phyloP scores from a whole-genome alignment of 768 basidiomycete species.

The Termitomyces sp. region DNA sequence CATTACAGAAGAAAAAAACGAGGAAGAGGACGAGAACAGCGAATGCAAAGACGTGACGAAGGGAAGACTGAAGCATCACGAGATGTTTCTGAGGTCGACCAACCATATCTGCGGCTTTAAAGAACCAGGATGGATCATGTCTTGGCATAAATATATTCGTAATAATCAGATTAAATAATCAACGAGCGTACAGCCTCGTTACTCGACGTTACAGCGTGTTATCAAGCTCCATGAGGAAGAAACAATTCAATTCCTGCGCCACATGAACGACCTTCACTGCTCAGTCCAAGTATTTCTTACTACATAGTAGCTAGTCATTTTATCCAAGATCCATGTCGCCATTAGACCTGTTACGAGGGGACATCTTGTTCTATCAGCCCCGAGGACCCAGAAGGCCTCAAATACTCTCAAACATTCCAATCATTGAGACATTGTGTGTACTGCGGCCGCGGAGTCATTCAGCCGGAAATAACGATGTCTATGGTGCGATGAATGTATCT shows the following conservation, averaged over 20 bases:
- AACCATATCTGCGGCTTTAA: slow-evolving; percentile 1
- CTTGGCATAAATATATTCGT: neutral
- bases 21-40: slow-evolving; percentile 35
- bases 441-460: neutral
- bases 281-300: neutral
- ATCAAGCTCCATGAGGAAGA: neutral
- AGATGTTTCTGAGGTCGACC: slow-evolving; percentile 11
- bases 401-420: neutral
- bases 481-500: neutral
- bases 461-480: neutral
- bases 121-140: neutral
- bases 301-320: neutral
- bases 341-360: neutral
- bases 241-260: neutral
- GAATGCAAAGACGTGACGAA: slow-evolving; percentile 24
- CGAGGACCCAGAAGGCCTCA: neutral
- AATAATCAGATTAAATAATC: slow-evolving; percentile 2
- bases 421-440: neutral
- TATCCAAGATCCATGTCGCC: neutral
- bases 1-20: slow-evolving; percentile 36
- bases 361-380: neutral
- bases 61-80: slow-evolving; percentile 8
- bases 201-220: neutral
- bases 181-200: neutral
- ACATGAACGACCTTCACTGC: neutral